These are phyloP conservation scores for Podospora australis DNA, from an alignment of 495 filamentous ascomycete genomes.

Conservation along the genomic window DNA sequence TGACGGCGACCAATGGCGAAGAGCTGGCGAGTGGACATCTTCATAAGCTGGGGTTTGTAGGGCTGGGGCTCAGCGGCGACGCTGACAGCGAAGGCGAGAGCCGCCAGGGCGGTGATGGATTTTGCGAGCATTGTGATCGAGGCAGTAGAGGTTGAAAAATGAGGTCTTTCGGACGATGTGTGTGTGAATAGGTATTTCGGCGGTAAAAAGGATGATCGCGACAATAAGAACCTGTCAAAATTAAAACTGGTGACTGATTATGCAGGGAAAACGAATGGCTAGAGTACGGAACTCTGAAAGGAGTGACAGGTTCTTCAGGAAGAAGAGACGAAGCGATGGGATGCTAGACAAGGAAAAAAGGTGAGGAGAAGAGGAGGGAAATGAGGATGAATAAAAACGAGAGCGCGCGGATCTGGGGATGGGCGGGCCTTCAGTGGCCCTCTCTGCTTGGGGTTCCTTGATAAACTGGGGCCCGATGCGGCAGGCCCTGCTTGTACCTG, in stretches of 20 bases:
- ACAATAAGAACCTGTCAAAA: slow-evolving; percentile 9
- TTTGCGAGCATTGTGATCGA: slow-evolving; percentile 33
- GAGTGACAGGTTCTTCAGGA: slow-evolving; percentile 21
- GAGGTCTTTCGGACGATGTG: too few relatives aligned
- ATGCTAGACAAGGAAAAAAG: not conserved
- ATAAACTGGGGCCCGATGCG: not conserved
- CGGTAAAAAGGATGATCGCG: not conserved
- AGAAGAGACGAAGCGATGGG: slow-evolving; percentile 10
- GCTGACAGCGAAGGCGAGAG: slow-evolving; percentile 32
- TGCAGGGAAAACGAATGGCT: slow-evolving; percentile 26
- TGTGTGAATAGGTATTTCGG: not conserved
- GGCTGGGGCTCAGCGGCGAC: slow-evolving; percentile 36
- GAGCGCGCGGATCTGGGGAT: slow-evolving; percentile 3
- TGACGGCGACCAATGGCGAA: slow-evolving; percentile 36
- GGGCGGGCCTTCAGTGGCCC: slow-evolving; percentile 5
- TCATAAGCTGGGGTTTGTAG: slow-evolving; percentile 33
- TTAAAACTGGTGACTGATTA: not conserved
- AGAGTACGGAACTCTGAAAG: slow-evolving; percentile 27
- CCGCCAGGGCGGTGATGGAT: slow-evolving; percentile 33
- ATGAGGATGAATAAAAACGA: slow-evolving; percentile 15
- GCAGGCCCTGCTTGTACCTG: slow-evolving; percentile 11
- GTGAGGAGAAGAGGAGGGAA: slow-evolving; percentile 11
- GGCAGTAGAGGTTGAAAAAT: slow-evolving; percentile 1
- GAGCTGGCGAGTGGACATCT: slow-evolving; percentile 34
- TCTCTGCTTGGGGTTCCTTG: too few relatives aligned